Base-by-base conservation (phyloP, 2,329 filamentous ascomycete genomes). In the Tolypocladium sp. region DNA sequence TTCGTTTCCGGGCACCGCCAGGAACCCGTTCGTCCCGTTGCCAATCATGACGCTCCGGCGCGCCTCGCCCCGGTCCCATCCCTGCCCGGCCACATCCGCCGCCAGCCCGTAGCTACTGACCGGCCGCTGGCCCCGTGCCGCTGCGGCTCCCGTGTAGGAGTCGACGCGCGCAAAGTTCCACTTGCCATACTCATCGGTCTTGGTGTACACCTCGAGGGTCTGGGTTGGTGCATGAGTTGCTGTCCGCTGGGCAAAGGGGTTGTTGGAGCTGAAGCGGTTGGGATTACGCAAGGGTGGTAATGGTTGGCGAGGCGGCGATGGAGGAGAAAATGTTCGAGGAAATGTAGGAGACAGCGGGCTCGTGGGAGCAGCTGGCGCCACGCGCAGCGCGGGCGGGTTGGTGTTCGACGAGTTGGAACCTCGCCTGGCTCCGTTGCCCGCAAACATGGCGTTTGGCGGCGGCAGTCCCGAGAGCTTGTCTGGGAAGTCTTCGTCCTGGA, bases 401-500 rank as follows among this genome's bases (percentile, higher is more conserved):
- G 63, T 64, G 35, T 58, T 63, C 1, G 70, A 71, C 5, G 64
- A 62, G 57, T 65, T 69, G 33, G 74, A 74, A 57, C 68, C 71
- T 58, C 71, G 74, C 44, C 70, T 67, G 37, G 63, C 60, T 37
- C 73, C 68, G 1, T 66, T 66, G 44, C 60, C 68, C 7, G 67
- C 65, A 54, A 73, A 71, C 49, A 67, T 64, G 17, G 70, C 69
- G 53, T 69, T 78, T 1, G 90, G 88, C 1, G 88, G 89, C 2
- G 90, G 88, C 8, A 93, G 79, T 17, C 78, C 79, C 51, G 92
- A 81, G 7, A 97, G 83, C 13, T 87, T 82, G 65, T 96, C 91
- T 2, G 92, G 87, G 70, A 97, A 96, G 56, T 84, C 80, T 33
- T 88, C 84, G 67, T 97, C 92, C 56, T 91, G 88, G 22, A 97